Conservation (phyloP, 2,329 filamentous ascomycete species). For the Apiospora arundinis region DNA sequence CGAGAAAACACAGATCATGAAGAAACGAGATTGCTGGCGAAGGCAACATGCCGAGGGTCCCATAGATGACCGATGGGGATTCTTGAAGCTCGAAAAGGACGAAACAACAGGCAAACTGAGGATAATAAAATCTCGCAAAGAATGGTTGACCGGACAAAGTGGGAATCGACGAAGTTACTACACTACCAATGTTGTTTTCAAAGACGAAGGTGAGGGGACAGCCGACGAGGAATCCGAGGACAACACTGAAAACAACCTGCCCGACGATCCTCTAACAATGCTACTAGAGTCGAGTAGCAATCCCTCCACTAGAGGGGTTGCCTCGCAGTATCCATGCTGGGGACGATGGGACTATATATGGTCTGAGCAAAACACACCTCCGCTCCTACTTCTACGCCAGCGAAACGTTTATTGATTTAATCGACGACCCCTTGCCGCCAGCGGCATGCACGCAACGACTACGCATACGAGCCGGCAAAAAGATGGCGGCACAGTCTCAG, state of each 20-base stretch:
- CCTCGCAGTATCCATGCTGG: conserved; percentile 56
- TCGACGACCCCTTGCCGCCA: conserved; percentile 54
- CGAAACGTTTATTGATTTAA: conserved; percentile 64
- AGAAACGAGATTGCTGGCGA: conserved; percentile 65
- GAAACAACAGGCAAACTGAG: conserved; percentile 63
- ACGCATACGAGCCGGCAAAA: conserved; percentile 56
- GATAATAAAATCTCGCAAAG: conserved; percentile 72
- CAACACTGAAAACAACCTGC: conserved; percentile 19
- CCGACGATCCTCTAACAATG: conserved; percentile 17
- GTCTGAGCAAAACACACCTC: conserved; percentile 59
- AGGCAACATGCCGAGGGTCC: conserved; percentile 74
- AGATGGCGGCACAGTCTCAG: conserved; percentile 40
- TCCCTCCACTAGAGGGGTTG: conserved; percentile 36
- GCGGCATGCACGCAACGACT: conserved; percentile 44
- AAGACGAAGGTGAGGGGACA: conserved; percentile 16
- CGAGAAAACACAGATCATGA: conserved; percentile 46
- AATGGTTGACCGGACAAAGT: conserved; percentile 63
- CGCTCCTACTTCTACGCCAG: conserved; percentile 60
- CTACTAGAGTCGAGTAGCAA: conserved; percentile 36
- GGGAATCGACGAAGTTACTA: conserved; percentile 72
- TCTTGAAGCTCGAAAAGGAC: conserved; percentile 66
- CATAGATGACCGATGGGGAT: conserved; percentile 78
- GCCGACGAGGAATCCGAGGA: conserved; percentile 20
- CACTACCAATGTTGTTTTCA: conserved; percentile 59
- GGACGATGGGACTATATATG: conserved; percentile 54